Percentiles rank a stretch among this genome's conserved stretches.
Conservation (phyloP, 257 asterid species). For the Jacaranda mimosifolia region DNA sequence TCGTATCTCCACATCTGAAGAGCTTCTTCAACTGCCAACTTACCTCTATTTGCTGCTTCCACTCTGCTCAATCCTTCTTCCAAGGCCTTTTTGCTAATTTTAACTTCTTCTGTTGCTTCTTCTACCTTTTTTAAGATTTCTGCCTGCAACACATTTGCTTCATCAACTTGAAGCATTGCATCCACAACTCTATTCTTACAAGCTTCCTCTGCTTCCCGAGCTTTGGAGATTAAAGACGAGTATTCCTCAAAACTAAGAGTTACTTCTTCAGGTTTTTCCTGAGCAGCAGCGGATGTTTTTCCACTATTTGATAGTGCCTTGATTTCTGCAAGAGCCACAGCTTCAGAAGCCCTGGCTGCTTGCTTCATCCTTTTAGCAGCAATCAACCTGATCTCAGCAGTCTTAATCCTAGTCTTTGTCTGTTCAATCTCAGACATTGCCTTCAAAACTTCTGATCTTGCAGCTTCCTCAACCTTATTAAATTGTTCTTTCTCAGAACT, state of each 20-base stretch:
- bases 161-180: constrained; percentile 64
- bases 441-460: constrained; percentile 59
- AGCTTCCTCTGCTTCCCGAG: constrained; percentile 70
- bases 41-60: constrained; percentile 77
- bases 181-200: constrained; percentile 54
- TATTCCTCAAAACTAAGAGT: constrained; percentile 76
- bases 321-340: constrained; percentile 82
- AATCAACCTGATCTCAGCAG: constrained; percentile 71
- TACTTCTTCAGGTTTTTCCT: constrained; percentile 48
- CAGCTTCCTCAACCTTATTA: constrained; percentile 72
- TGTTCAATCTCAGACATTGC: constrained; percentile 78
- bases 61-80: constrained; percentile 83
- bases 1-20: constrained; percentile 91
- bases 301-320: constrained; percentile 60
- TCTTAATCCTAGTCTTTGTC: constrained; percentile 64
- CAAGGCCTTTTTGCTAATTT: constrained; percentile 67
- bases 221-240: constrained; percentile 65
- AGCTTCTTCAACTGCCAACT: constrained; percentile 86
- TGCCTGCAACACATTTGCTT: constrained; percentile 61
- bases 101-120: constrained; percentile 87
- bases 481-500: constrained; percentile 76
- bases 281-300: constrained; percentile 26
- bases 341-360: constrained; percentile 91
- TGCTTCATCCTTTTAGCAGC: constrained; percentile 91
- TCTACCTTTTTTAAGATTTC: constrained; percentile 77